Percentiles rank a stretch among this genome's conserved stretches.
Conservation (phyloP, 257 asterid species). For the Solanum virginianum region DNA sequence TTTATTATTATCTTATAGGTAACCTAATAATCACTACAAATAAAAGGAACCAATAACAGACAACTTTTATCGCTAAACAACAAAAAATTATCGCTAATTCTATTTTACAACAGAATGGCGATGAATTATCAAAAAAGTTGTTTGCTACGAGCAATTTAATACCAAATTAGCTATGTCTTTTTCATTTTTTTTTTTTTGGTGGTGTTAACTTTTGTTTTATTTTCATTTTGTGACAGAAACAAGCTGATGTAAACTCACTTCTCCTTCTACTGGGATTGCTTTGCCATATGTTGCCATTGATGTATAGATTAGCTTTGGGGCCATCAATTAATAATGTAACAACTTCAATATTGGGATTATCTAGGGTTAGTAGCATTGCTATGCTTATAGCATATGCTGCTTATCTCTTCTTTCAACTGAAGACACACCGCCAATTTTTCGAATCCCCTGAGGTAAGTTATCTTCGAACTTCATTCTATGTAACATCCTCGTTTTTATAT, state of each 20-base stretch:
- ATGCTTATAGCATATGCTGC: conserved; percentile 32
- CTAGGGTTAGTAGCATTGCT: conserved; percentile 27
- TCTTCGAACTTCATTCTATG: not conserved
- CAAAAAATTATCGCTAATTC: not conserved
- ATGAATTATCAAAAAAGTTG: not conserved
- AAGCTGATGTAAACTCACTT: conserved; percentile 26
- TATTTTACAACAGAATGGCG: not conserved
- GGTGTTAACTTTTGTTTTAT: not conserved
- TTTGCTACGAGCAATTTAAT: no score
- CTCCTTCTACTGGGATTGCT: conserved; percentile 29
- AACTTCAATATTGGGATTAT: conserved; percentile 13
- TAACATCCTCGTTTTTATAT: not conserved
- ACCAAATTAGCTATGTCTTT: not conserved
- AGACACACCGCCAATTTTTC: conserved; percentile 15
- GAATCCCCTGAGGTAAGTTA: conserved; percentile 9
- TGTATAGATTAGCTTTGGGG: conserved; percentile 9
- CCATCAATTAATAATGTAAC: not conserved
- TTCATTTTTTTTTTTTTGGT: not conserved
- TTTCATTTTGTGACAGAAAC: conserved; percentile 16
- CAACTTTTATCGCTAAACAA: not conserved
- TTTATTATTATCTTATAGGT: not conserved
- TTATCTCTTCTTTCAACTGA: conserved; percentile 30
- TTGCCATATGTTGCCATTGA: conserved; percentile 30
- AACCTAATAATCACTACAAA: not conserved
- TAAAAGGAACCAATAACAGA: not conserved